Percentiles rank a stretch among this genome's conserved stretches.
Evolutionary conservation across 768 basidiomycete species (phyloP).

Genomic region (Kwoniella newhampshirensis): DNA sequence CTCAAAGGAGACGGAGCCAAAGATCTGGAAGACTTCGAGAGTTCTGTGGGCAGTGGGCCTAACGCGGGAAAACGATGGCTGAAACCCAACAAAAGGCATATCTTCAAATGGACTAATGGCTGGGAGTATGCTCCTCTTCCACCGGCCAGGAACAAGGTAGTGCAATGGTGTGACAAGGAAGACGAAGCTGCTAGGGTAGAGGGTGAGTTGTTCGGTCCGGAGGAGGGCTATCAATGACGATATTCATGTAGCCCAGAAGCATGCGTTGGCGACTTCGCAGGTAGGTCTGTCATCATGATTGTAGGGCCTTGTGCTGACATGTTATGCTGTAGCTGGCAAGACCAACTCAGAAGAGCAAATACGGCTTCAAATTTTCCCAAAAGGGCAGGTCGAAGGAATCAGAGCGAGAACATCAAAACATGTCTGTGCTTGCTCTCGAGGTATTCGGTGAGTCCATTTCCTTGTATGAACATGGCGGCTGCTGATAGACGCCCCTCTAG

Average conservation of each 20-base stretch:
- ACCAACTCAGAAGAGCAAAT: conserved; percentile 71
- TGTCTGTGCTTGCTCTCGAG: conserved; percentile 80
- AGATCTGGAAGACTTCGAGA: conserved; percentile 65
- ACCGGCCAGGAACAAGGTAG: conserved; percentile 62
- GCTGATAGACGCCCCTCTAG: conserved; percentile 56
- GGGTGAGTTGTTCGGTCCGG: conserved; percentile 16
- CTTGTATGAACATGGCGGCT: neutral
- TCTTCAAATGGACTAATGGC: conserved; percentile 53
- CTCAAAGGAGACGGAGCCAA: conserved; percentile 66
- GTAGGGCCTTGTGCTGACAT: neutral
- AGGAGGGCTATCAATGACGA: neutral
- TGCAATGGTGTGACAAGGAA: conserved; percentile 60
- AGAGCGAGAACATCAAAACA: conserved; percentile 65
- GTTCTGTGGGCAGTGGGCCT: neutral
- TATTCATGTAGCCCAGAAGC: conserved; percentile 9
- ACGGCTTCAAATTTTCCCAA: conserved; percentile 66
- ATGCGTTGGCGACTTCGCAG: conserved; percentile 14
- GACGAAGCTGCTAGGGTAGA: conserved; percentile 12
- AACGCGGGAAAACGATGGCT: conserved; percentile 20
- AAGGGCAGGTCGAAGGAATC: conserved; percentile 54
- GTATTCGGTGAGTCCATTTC: conserved; percentile 66
- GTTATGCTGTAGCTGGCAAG: conserved; percentile 61
- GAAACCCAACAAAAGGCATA: conserved; percentile 15
- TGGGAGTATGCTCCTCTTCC: conserved; percentile 78
- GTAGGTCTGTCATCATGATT: conserved; percentile 3